phyloP scores from a whole-genome alignment of 2,329 filamentous ascomycete species.

The Colletotrichum truncatum region DNA sequence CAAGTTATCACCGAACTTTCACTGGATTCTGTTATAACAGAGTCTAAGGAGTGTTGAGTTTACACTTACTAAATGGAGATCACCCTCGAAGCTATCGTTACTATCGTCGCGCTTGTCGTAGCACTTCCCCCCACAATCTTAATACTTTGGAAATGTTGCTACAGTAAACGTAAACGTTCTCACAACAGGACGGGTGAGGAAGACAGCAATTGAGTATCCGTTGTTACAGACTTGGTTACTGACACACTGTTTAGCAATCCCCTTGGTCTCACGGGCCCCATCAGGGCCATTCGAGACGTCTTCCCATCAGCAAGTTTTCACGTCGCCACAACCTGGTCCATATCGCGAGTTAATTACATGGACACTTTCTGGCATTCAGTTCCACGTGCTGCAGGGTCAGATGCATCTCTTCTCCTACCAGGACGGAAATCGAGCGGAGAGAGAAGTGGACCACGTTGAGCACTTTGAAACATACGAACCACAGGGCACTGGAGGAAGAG shows the following conservation, averaged over 20 bases:
- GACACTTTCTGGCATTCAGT: neutral
- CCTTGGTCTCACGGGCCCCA: neutral
- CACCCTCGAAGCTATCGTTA: constrained; percentile 16
- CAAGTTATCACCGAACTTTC: no score
- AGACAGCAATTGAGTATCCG: no score
- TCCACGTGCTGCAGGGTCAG: neutral
- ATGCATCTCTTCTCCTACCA: neutral
- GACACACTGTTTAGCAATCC: no score
- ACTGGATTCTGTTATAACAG: no score
- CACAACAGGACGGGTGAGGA: neutral
- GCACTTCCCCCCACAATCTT: neutral
- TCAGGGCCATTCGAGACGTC: neutral
- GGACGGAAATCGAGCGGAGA: no score
- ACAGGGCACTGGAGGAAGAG: no score
- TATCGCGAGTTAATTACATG: neutral
- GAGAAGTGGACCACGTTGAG: no score
- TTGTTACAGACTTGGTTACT: no score
- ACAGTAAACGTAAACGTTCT: neutral
- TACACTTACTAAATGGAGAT: no score
- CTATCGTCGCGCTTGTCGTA: neutral
- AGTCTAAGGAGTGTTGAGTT: no score
- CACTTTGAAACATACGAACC: no score
- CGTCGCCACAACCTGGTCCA: neutral
- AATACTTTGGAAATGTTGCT: constrained; percentile 4
- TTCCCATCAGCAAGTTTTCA: neutral